phyloP scores from a whole-genome alignment of 2,329 filamentous ascomycete species.

The Xylaria sp. region DNA sequence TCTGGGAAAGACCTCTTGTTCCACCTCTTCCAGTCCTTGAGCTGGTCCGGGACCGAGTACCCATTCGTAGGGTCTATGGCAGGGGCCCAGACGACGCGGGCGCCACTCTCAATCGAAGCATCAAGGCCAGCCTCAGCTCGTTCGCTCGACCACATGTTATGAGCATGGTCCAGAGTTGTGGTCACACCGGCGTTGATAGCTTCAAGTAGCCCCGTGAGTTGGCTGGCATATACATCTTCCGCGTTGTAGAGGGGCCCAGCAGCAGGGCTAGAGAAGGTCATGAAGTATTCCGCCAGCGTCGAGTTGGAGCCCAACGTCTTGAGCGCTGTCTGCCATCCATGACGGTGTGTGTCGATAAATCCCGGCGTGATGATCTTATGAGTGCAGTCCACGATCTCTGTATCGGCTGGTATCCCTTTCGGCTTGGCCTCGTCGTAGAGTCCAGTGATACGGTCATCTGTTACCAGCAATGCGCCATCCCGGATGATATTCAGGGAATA shows the following conservation, averaged over 20 bases:
- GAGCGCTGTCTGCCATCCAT: slow-evolving; percentile 66
- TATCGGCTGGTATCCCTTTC: slow-evolving; percentile 44
- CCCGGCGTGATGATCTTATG: slow-evolving; percentile 65
- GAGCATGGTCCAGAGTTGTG: slow-evolving; percentile 64
- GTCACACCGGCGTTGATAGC: slow-evolving; percentile 65
- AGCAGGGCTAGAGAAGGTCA: slow-evolving; percentile 53
- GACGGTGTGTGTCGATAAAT: slow-evolving; percentile 67
- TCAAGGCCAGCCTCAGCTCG: slow-evolving; percentile 58
- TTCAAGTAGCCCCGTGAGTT: slow-evolving; percentile 61
- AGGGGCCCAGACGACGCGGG: slow-evolving; percentile 60
- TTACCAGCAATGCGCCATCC: slow-evolving; percentile 51
- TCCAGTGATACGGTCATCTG: slow-evolving; percentile 50
- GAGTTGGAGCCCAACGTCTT: slow-evolving; percentile 65
- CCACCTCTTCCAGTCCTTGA: slow-evolving; percentile 55
- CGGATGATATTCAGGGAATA: slow-evolving; percentile 47
- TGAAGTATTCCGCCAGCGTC: slow-evolving; percentile 60
- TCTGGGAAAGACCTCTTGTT: slow-evolving; percentile 45
- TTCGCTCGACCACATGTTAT: slow-evolving; percentile 59
- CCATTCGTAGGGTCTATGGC: slow-evolving; percentile 53
- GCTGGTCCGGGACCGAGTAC: slow-evolving; percentile 53
- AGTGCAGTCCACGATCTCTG: slow-evolving; percentile 59
- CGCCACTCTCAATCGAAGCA: slow-evolving; percentile 60
- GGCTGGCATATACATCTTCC: slow-evolving; percentile 60
- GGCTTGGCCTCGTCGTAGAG: slow-evolving; percentile 45
- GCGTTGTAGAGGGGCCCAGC: slow-evolving; percentile 51